Conservation (phyloP, 306 rosid species). For the Datisca glomerata region DNA sequence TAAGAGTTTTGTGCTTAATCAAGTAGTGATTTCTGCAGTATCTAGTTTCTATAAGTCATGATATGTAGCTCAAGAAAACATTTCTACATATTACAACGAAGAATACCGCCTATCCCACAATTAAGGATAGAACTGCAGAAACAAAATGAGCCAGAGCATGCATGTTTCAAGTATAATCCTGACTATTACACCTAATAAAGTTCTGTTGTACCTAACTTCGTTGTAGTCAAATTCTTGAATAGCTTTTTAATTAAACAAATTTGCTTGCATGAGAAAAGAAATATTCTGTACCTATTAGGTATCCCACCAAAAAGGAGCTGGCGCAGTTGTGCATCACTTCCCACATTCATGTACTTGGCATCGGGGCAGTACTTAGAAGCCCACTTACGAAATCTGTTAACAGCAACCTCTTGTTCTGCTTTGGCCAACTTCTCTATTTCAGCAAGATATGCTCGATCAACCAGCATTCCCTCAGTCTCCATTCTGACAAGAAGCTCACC, state of each 20-base stretch:
- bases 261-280: conserved; percentile 4
- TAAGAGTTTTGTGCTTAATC: no score
- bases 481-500: conserved; percentile 77
- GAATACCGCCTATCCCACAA: no score
- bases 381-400: conserved; percentile 77
- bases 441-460: conserved; percentile 71
- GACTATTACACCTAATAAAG: no score
- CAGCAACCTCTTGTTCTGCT: conserved; percentile 73
- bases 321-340: conserved; percentile 88
- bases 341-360: conserved; percentile 87
- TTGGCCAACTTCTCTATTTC: conserved; percentile 79
- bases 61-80: no score
- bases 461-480: conserved; percentile 97
- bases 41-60: no score
- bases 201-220: no score
- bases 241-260: conserved; percentile 9
- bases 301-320: conserved; percentile 83
- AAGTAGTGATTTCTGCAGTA: no score
- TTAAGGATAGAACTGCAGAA: no score
- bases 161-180: no score
- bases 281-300: conserved; percentile 71
- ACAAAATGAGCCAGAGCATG: no score
- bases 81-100: no score
- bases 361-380: conserved; percentile 71
- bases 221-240: no score